Conservation (phyloP, 1,139 yeast species). For the Kazachstania sp. region DNA sequence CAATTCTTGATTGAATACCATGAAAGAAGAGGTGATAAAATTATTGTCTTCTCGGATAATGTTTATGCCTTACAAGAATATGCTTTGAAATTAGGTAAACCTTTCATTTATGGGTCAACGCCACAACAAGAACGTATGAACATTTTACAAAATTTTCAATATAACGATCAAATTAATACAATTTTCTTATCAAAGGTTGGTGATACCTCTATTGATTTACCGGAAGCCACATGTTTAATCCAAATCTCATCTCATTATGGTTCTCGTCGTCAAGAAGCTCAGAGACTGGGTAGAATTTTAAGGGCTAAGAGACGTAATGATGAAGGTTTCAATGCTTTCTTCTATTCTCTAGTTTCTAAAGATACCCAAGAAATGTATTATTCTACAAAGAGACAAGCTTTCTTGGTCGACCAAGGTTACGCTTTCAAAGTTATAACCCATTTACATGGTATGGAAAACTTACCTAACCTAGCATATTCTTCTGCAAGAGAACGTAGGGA, state of each 20-base stretch:
- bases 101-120: slow-evolving; percentile 93
- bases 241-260: slow-evolving; percentile 98
- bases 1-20: slow-evolving; percentile 95
- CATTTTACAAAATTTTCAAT: slow-evolving; percentile 92
- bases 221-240: slow-evolving; percentile 96
- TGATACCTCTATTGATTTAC: slow-evolving; percentile 94
- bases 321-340: slow-evolving; percentile 97
- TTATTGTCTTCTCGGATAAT: slow-evolving; percentile 95
- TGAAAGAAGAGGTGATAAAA: slow-evolving; percentile 94
- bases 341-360: slow-evolving; percentile 89
- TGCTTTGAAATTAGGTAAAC: slow-evolving; percentile 88
- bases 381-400: slow-evolving; percentile 96
- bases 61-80: slow-evolving; percentile 95
- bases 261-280: slow-evolving; percentile 99
- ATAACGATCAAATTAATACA: slow-evolving; percentile 90
- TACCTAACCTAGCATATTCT: slow-evolving; percentile 87
- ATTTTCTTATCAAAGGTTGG: slow-evolving; percentile 95
- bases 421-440: slow-evolving; percentile 98
- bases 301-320: slow-evolving; percentile 97
- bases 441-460: slow-evolving; percentile 89
- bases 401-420: slow-evolving; percentile 96
- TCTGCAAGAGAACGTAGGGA: slow-evolving; percentile 88
- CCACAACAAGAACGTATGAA: slow-evolving; percentile 98
- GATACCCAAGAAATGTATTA: slow-evolving; percentile 99
- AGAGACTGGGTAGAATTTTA: slow-evolving; percentile 86